Evolutionary conservation across 306 rosid species (phyloP), one percentile per base, ranked within the genome.

Genomic region (Pyrus pyrifolia): DNA sequence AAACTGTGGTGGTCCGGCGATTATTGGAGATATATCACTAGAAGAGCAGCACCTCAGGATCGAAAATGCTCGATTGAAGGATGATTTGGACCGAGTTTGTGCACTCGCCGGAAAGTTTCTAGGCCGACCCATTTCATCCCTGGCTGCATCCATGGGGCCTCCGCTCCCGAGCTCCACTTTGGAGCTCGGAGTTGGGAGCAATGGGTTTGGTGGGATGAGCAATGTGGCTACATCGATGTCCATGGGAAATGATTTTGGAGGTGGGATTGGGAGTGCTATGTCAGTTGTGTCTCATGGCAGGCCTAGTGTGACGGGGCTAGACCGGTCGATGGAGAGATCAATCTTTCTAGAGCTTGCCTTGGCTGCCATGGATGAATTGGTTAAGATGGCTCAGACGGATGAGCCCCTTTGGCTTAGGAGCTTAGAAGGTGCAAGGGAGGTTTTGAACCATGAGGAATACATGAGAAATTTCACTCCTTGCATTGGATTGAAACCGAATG

Each of bases 291-390:
- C 91, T 52, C 44, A 81, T 4, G 29, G 67, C 8, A 71, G 91
- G 71, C 62, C 88, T 3, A 19, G 68, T 0, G 10, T 49, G 18
- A 68, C 71, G 5, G 90, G 88, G 1, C 72, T 76, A 5, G 93
- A 90, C 53, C 76, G 93, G 67, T 89, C 94, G 6, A 78, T 89
- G 0, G 98, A 92, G 83, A 85, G 97, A 83, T 87, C 98, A 3
- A 88, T 96, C 97, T 83, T 87, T 73, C 81, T 96, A 5, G 99
- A 96, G 85, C 97, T 96, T 15, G 98, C 97, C 18, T 86, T 96
- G 85, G 83, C 93, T 3, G 98, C 99, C 49, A 96, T 92, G 99
- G 99, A 92, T 76, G 99, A 96, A 79, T 76, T 96, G 79, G 91
- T 96, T 40, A 92, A 96, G 78, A 82, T 90, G 90, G 97, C 96